Evolutionary conservation across 2,329 filamentous ascomycete species (phyloP).

Genomic region (Raffaelea albimanens): DNA sequence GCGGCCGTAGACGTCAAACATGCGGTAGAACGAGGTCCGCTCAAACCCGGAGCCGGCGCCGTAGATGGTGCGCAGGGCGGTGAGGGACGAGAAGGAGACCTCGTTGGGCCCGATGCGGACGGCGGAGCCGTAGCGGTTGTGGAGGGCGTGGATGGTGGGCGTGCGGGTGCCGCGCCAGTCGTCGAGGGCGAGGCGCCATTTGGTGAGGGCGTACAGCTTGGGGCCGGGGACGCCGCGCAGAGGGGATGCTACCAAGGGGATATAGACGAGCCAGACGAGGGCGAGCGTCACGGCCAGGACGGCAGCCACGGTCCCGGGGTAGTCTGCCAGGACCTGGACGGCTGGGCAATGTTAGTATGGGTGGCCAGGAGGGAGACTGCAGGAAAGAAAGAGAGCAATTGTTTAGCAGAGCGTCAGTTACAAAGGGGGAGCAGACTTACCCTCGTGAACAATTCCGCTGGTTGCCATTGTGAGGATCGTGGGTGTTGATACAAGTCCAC

Average conservation of each 20-base stretch:
- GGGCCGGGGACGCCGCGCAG: conserved; percentile 23
- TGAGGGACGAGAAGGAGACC: conserved; percentile 29
- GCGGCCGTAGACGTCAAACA: conserved; percentile 44
- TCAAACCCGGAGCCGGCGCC: conserved; percentile 42
- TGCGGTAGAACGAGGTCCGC: conserved; percentile 40
- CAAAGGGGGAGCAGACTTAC: no score
- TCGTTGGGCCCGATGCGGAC: conserved; percentile 39
- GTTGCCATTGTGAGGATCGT: no score
- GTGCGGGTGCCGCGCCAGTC: conserved; percentile 34
- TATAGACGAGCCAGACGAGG: background rate
- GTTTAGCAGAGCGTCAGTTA: no score
- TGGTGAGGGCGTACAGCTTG: conserved; percentile 28
- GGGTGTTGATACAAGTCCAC: no score
- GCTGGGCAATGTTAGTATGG: no score
- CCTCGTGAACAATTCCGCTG: no score
- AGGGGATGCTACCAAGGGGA: conserved; percentile 4
- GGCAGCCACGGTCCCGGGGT: background rate
- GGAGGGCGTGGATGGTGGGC: conserved; percentile 29
- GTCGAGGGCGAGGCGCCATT: conserved; percentile 34
- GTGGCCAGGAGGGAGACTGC: no score
- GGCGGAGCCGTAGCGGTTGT: conserved; percentile 33
- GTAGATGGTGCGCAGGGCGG: conserved; percentile 42
- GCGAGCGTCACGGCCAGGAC: background rate
- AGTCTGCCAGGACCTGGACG: no score
- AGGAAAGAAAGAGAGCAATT: no score